Evolutionary conservation across 768 basidiomycete species (phyloP), one percentile per base, ranked within the genome.

Genomic region (Kockovaella imperatae): DNA sequence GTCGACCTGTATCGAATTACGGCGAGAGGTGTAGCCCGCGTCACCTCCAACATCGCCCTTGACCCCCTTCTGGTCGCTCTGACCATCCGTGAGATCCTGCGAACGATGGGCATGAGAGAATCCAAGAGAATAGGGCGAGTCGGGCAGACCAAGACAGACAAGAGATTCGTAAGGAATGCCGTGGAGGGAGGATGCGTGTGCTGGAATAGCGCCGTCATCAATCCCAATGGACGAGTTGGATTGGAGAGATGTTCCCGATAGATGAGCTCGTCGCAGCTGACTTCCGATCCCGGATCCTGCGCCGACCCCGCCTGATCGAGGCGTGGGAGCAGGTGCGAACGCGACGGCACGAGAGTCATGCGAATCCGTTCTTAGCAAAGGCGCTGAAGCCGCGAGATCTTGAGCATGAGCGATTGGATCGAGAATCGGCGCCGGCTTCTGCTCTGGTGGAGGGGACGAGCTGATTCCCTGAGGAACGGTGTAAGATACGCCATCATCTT

Each of bases 131-230:
- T 71, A 70, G 1, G 66, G 60, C 13, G 59, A 62, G 23, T 67
- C 62, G 3, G 70, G 67, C 10, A 63, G 42, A 13, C 67, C 68
- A 7, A 75, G 64, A n/a, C 66, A 69, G 1, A 75, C 62, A 15
- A 74, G 64, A 0, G 68, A 62, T 18, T 59, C 57, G 56, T 82
- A 82, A 0, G 87, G 83, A 21, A 90, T 78, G 10, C 70, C 72
- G 50, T 80, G 52, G 25, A 78, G 61, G 77, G 74, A 17, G 71
- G 75, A 13, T 71, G 68, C 45, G 69, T 66, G 34, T 68, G 63
- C 47, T 69, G 70, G 35, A 34, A 40, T 28, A 17, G 28, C n/a
- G 23, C 47, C 60, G 26, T 53, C 55, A 66, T 24, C 56, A 24
- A 54, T 57, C 5, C 10, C 50, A 18, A 31, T 40, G 4, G 63